Conservation (phyloP, 2,329 filamentous ascomycete genomes). For the Monilinia laxa region DNA sequence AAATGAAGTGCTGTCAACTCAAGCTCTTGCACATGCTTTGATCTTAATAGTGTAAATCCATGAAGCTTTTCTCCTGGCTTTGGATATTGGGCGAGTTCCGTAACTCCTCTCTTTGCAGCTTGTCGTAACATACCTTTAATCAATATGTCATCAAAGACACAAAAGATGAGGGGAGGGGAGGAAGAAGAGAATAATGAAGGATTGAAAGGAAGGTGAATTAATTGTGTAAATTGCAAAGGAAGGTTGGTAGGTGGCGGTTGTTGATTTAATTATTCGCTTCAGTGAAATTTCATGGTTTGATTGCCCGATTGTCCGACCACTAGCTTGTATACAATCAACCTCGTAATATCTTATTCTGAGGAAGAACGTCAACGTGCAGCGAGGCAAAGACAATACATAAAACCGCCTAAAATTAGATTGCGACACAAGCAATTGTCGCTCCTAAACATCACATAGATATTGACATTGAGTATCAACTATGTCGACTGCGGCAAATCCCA, state of each 20-base stretch:
- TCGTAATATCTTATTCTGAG: slow-evolving; percentile 23
- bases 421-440: slow-evolving; percentile 19
- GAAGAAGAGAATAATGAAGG: slow-evolving; percentile 1
- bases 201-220: slow-evolving; percentile 9
- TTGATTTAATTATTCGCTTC: slow-evolving; percentile 21
- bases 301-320: slow-evolving; percentile 22
- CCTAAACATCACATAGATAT: slow-evolving; percentile 22
- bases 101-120: slow-evolving; percentile 57
- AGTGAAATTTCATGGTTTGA: slow-evolving; percentile 22
- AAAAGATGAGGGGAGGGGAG: neutral
- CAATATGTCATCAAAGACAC: slow-evolving; percentile 16
- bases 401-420: slow-evolving; percentile 19
- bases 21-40: slow-evolving; percentile 91
- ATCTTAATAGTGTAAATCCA: slow-evolving; percentile 85
- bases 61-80: slow-evolving; percentile 82
- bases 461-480: slow-evolving; percentile 27
- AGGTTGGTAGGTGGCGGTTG: neutral
- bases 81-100: slow-evolving; percentile 73
- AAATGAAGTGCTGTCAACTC: slow-evolving; percentile 89
- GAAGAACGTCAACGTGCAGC: slow-evolving; percentile 22
- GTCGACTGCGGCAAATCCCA: slow-evolving; percentile 41
- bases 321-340: slow-evolving; percentile 23
- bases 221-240: slow-evolving; percentile 11
- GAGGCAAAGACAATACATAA: slow-evolving; percentile 14
- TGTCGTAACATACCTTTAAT: slow-evolving; percentile 51